Evolutionary conservation across 2,329 filamentous ascomycete genomes (phyloP), one percentile per base, ranked within the genome.

Genomic region (Paraphoma chrysanthemicola): DNA sequence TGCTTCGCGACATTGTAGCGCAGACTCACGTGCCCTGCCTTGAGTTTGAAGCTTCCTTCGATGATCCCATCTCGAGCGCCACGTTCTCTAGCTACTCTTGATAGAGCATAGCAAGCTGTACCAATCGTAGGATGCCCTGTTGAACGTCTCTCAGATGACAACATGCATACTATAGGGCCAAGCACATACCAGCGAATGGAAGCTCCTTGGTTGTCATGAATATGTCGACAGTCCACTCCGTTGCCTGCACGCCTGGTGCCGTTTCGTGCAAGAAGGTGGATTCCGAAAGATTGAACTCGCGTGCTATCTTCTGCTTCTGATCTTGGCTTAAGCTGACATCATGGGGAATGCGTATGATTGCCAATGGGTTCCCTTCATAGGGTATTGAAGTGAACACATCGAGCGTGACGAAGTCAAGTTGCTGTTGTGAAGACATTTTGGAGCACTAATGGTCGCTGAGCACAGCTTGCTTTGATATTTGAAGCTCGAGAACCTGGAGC

Each of bases 251-350:
- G 31, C 51, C 62, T 6, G 48, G 41, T 30, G 48, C 68, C 28
- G 66, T 67, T 51, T 74, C 76, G 61, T 85, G 79, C 16, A 86
- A 68, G 59, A 87, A 86, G 23, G 85, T 82, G 0, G 82, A 85
- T 61, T 87, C 85, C 0, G 83, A 85, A 38, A 84, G 76, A 61
- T 86, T 86, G 76, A 86, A 87, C 60, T 87, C 85, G 31, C 75
- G 71, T 5, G 84, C 83, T 53, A 88, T 81, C 44, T 65, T 69
- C 66, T 85, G 84, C 66, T 86, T 85, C 59, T 82, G 78, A 36
- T 73, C 71, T 51, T 85, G 83, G 10, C 74, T 79, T 44, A 81
- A 58, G 6, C 53, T 48, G 18, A 64, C 59, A 38, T 69, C 60
- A 44, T 67, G 58, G 4, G 79, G 78, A 11, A 86, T 72, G 41